Conservation (phyloP, 1,284 basidiomycete genomes). For the Trametes polyzona region DNA sequence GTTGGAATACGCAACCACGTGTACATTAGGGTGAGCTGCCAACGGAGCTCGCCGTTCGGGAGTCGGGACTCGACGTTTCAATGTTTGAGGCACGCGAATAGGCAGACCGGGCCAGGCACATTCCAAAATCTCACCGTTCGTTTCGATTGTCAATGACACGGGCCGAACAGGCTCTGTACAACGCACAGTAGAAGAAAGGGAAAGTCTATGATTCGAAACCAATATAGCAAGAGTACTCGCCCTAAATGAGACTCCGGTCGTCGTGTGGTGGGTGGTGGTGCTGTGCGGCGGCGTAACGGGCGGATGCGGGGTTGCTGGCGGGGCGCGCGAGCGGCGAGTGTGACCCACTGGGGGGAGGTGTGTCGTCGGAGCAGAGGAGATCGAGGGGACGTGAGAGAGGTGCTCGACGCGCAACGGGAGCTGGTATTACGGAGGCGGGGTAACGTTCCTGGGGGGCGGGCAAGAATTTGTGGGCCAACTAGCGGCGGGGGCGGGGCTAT, state of each 20-base stretch:
- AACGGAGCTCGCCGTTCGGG: no score
- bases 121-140: conserved; percentile 2
- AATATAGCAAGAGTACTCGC: conserved; percentile 18
- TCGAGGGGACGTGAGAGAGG: neutral
- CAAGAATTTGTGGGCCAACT: neutral
- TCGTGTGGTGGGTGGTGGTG: conserved; percentile 18
- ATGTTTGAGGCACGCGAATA: no score
- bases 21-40: no score
- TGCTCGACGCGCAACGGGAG: neutral
- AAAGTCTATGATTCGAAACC: conserved; percentile 23
- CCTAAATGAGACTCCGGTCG: conserved; percentile 12
- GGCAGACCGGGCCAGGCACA: no score
- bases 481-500: conserved; percentile 3
- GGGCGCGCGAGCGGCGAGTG: neutral
- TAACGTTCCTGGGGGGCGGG: conserved; percentile 9
- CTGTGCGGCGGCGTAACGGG: conserved; percentile 16
- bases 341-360: neutral
- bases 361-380: neutral
- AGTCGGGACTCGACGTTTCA: no score
- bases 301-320: neutral
- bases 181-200: conserved; percentile 8
- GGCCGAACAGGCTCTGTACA: conserved; percentile 10
- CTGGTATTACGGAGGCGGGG: conserved; percentile 16
- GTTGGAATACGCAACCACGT: no score
- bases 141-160: conserved; percentile 3